Evolutionary conservation across 164 flowering plant species (phyloP), one percentile per base, ranked within the genome.

Genomic region (Vitis labrusca): DNA sequence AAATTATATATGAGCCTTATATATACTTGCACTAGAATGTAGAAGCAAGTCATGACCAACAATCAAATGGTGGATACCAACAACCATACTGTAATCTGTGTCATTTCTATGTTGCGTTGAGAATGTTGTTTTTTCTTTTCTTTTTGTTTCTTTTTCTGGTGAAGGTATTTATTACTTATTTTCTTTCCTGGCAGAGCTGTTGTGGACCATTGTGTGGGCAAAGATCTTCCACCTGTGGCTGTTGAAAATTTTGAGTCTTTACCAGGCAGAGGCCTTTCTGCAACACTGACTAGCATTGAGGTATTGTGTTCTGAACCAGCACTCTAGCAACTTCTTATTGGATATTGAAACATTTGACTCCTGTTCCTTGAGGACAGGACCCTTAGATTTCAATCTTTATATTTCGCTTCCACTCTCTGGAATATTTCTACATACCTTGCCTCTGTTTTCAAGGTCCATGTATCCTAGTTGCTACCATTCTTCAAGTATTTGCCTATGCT

Each of bases 221-320:
- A 89, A 78, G 97, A 93, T 68, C 94, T 95, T 59, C 99, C 99
- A 74, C 74, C 89, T 71, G 79, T 95, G 72, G 79, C 88, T 63
- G 84, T 95, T 75, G 94, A 95, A 80, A 91, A 81, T 74, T 93
- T 91, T 72, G 98, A 90, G 77, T 84, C 77, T 69, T 75, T 95
- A 57, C 99, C 99, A 51, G 99, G 99, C 10, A 88, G 88, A 78
- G 99, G 98, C 73, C 97, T 95, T 71, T 77, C 71, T 72, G 99
- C 98, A 3, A 95, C 98, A 75, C 77, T 95, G 57, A 84, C 86
- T 44, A 75, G 91, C 76, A 67, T 73, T 65, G 77, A 90, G 99
- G 99, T 95, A 89, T 50, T 67, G 52, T 52, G 30, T 65, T 59
- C 4, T 58, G 53, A 16, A 49, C 4, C 12, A 63, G 8, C 14